These are phyloP conservation scores for Phytophthora citrophthora DNA, from an alignment of 352 stramenopile species.

Conservation along the genomic window DNA sequence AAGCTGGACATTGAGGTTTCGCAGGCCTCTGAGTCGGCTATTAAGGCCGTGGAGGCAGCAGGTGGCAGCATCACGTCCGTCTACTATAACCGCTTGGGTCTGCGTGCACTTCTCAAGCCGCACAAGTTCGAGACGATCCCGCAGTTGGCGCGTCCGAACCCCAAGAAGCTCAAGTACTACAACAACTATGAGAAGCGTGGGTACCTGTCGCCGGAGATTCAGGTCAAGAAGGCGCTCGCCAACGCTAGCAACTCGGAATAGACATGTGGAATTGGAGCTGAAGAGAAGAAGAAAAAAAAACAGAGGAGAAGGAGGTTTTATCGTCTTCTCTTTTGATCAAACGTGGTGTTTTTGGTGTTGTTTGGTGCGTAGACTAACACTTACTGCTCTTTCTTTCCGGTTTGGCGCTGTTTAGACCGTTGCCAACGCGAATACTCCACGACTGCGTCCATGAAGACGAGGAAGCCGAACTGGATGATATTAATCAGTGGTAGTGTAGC, in stretches of 20 bases:
- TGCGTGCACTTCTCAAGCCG: slow-evolving; percentile 95
- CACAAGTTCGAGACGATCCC: slow-evolving; percentile 97
- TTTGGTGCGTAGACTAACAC: slow-evolving; percentile 7
- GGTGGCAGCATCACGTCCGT: slow-evolving; percentile 96
- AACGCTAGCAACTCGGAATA: slow-evolving; percentile 54
- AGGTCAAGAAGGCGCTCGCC: slow-evolving; percentile 89
- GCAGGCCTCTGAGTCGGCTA: slow-evolving; percentile 93
- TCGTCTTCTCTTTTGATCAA: slow-evolving; percentile 16
- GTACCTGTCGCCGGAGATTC: slow-evolving; percentile 97
- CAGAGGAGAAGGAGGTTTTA: slow-evolving; percentile 20
- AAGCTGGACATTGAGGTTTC: slow-evolving; percentile 96
- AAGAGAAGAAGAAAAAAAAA: slow-evolving; percentile 11
- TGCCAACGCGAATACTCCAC: slow-evolving; percentile 41
- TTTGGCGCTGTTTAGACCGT: slow-evolving; percentile 18
- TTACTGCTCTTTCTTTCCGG: slow-evolving; percentile 29
- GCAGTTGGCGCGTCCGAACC: slow-evolving; percentile 92
- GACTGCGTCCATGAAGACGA: slow-evolving; percentile 51
- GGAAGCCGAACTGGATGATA: slow-evolving; percentile 42
- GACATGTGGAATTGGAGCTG: slow-evolving; percentile 24
- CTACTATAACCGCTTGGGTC: slow-evolving; percentile 97
- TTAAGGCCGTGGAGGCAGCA: slow-evolving; percentile 93
- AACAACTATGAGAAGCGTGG: slow-evolving; percentile 96
- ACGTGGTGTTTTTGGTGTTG: slow-evolving; percentile 2
- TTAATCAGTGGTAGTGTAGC: slow-evolving; percentile 40
- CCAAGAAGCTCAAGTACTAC: slow-evolving; percentile 98